Base-by-base conservation (phyloP, 768 basidiomycete species). In the Tylopilus rubrobrunneus region DNA sequence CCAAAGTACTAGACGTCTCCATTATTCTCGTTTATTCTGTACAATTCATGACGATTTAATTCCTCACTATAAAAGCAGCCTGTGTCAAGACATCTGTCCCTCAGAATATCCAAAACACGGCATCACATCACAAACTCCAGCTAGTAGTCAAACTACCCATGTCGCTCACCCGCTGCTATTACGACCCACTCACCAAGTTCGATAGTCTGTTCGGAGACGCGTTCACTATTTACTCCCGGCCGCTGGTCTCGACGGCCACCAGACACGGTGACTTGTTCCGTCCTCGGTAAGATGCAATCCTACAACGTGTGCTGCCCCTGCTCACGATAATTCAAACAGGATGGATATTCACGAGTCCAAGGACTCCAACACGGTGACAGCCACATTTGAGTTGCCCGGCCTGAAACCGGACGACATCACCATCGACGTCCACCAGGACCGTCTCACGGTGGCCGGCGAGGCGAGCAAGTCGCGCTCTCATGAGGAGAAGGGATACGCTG, bases 321-420 rank as follows among this genome's bases (percentile, higher is more conserved):
- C 39, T 39, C 12, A 39, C 39, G 2, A 19, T 19, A 8, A 7
- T 19, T 39, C n/a, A 1, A 19, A 39, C 7, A 39, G 39, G 39
- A 39, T 39, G 39, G 39, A 39, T n/a, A 19, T 39, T 39, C 39
- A 19, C 39, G 39, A 39, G n/a, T 39, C 39, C 9, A 19, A 39
- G n/a, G 39, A 39, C 39, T n/a, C 11, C 7, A 39, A 39, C 39
- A 39, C 39, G 5, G n/a, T 39, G 39, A 39, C 39, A 39, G 39
- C 39, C n/a, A 19, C 39, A 15, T 80, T 84, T 52, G 84, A 83
- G 59, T 66, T 82, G 2, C 82, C 83, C 5, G 81, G 82, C 5
- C 62, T 82, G 49, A 76, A 71, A 51, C 76, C 80, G 48, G 75
- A 78, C 41, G 70, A 76, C 45, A 70, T 83, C 48, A 59, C 67